Evolutionary conservation across 192 early-diverging fungal species (phyloP), one percentile per base, ranked within the genome.

Genomic region (Entomortierella parvispora): DNA sequence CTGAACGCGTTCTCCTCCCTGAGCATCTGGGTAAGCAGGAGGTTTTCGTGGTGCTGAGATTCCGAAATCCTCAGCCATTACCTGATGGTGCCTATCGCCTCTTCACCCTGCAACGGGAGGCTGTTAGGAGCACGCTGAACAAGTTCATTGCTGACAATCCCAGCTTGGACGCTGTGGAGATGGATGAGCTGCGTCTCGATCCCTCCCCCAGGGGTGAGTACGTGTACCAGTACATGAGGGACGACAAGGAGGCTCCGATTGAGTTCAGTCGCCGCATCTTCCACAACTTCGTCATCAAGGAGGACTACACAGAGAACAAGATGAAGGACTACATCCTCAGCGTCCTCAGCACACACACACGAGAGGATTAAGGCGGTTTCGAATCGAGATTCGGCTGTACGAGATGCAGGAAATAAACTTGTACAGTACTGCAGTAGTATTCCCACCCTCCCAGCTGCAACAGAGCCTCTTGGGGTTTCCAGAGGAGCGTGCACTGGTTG

Each of bases 201-300:
- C 62, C 51, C n/a, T n/a, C n/a, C n/a, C n/a, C n/a, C n/a, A n/a
- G 51, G 32, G 62, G 62, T 2, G 23, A 54, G 4, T 18, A 45
- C 31, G 52, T 65, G 18, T 65, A n/a, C 42, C 40, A 54, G 51
- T 42, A 43, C 18, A 45, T 55, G 12, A 32, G 10, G 62, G 62
- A 65, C 25, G 62, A 65, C 51, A 65, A 65, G 62, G 0, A 46
- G 1, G 49, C 62, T 4, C 62, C 52, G 2, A 65, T 65, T 42
- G 34, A 55, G 42, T 65, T n/a, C 18, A 65, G 62, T 65, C 62
- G 62, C 52, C 50, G 62, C 62, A n/a, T n/a, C n/a, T n/a, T n/a
- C n/a, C n/a, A n/a, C n/a, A 53, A n/a, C 15, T 55, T 65, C 52
- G 28, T 54, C 20, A 1, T 65, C 62, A 65, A 65, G 52, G 62